phyloP scores from a whole-genome alignment of 176 grass and related monocot species.

The Phragmites australis region DNA sequence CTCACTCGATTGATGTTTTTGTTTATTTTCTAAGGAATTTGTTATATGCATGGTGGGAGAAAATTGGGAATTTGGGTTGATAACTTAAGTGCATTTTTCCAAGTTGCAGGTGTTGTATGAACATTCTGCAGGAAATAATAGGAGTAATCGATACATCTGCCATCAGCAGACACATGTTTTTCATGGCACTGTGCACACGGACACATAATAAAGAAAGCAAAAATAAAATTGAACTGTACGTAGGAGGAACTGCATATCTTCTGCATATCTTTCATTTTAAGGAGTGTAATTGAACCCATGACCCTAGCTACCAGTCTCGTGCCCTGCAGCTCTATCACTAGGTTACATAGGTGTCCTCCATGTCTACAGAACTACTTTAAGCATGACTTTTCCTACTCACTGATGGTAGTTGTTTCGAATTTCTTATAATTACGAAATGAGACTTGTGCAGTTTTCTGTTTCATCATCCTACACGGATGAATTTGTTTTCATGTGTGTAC shows the following conservation, averaged over 20 bases:
- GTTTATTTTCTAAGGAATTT: background rate
- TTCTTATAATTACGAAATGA: conserved; percentile 23
- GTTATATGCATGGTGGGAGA: background rate
- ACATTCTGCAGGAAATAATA: conserved; percentile 10
- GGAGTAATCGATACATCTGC: background rate
- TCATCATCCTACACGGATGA: background rate
- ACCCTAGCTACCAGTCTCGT: background rate
- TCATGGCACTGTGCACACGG: background rate
- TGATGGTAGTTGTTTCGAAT: background rate
- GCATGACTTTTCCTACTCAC: conserved; percentile 12
- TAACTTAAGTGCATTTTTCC: conserved; percentile 3
- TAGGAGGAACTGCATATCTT: background rate
- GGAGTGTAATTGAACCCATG: background rate
- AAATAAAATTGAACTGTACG: background rate
- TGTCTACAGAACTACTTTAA: background rate
- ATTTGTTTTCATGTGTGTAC: conserved; percentile 23
- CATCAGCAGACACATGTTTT: background rate
- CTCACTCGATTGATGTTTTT: background rate
- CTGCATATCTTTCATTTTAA: no score
- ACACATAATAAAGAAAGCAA: no score
- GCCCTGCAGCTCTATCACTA: background rate
- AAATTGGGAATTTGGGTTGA: conserved; percentile 13
- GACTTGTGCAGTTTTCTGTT: conserved; percentile 22
- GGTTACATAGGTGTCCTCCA: background rate
- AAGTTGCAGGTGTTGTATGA: conserved; percentile 8